Percentiles rank a stretch among this genome's conserved stretches.
phyloP scores from a whole-genome alignment of 345 rosid species.

The Eucalyptus leucophloia region DNA sequence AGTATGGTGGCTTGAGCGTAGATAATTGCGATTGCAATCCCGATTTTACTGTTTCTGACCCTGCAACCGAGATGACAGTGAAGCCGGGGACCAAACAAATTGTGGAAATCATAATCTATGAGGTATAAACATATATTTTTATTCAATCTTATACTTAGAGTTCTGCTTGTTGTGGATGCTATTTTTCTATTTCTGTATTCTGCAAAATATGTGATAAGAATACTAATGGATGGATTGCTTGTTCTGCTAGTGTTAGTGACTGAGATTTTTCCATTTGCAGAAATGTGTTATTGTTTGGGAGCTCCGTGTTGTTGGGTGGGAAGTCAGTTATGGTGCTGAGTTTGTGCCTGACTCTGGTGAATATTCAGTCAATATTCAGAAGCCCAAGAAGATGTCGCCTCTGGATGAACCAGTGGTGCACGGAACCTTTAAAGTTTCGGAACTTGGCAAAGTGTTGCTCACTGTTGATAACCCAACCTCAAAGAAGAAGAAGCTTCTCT shows the following conservation, averaged over 20 bases:
- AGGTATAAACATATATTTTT: conserved; percentile 25
- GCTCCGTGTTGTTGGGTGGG: conserved; percentile 88
- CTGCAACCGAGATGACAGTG: conserved; percentile 52
- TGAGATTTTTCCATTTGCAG: conserved; percentile 13
- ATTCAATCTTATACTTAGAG: neutral
- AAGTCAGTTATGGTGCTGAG: conserved; percentile 72
- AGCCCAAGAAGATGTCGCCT: conserved; percentile 56
- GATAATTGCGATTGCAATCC: conserved; percentile 80
- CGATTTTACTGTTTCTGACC: conserved; percentile 58
- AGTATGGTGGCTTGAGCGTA: conserved; percentile 79
- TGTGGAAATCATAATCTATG: conserved; percentile 76
- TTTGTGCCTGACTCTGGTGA: conserved; percentile 60
- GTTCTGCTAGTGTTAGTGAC: neutral
- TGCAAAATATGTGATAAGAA: neutral
- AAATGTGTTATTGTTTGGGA: conserved; percentile 83
- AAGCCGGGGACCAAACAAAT: conserved; percentile 80
- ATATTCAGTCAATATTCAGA: conserved; percentile 62
- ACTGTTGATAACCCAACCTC: conserved; percentile 72
- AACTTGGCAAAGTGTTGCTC: conserved; percentile 66
- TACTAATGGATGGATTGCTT: neutral
- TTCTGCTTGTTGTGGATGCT: neutral
- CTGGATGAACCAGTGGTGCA: conserved; percentile 57
- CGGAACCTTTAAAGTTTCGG: conserved; percentile 58
- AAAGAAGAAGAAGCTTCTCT: conserved; percentile 87
- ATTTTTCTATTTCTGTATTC: neutral